Evolutionary conservation across 306 rosid genomes (phyloP), one percentile per base, ranked within the genome.

Genomic region (Medicago ruthenica): DNA sequence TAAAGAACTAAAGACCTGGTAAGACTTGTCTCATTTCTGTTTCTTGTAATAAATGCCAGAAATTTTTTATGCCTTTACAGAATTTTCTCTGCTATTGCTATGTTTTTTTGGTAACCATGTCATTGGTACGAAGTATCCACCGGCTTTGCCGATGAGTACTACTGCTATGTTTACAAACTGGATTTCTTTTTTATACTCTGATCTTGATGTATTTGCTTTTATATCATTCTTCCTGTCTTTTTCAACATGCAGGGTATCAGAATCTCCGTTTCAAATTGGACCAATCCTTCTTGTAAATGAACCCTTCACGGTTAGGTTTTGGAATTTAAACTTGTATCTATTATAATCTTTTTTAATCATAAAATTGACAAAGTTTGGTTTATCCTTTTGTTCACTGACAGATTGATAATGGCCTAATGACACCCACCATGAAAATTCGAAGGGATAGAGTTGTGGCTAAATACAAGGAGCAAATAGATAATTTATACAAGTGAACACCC

Each of bases 391-490:
- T 80, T 74, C 11, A 31, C 45, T 76, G 81, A 75, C 89, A 94
- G 98, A 90, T 92, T 76, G 98, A 94, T 59, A 82, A 85, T 66
- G 96, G 96, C 21, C 84, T 94, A 72, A 84, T 94, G 96, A 94
- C 96, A 34, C 96, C 98, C 2, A 94, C 97, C 48, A 83, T 94
- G 98, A 92, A 94, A 79, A 81, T 94, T 70, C 88, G 92, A 81
- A 85, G 96, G 83, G 95, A 92, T 79, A 81, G 64, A 71, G 98
- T 92, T 53, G 83, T 74, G 53, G 83, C 82, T 72, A 81, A 64
- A 41, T 89, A 85, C 85, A 80, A 60, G 77, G 90, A 92, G 53
- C 88, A 94, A 89, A 87, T 92, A 81, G 89, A 90, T 51, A 81
- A 86, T 66, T 71, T 94, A 68, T 94, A 87, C 89, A 83, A 87